Conservation (phyloP, 169 alveolate genomes). For the Perkinsus marinus region DNA sequence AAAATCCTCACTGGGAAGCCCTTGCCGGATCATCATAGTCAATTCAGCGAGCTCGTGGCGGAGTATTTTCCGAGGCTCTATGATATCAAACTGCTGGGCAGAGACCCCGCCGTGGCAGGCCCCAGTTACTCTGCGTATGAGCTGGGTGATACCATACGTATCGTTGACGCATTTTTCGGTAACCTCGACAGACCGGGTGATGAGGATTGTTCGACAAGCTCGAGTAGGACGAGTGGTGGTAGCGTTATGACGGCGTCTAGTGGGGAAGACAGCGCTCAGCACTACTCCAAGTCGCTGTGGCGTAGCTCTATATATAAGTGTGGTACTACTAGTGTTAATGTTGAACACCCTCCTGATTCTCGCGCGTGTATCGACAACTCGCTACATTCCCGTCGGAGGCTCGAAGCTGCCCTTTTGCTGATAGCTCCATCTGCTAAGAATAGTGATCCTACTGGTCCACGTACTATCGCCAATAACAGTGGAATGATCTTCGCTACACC, state of each 20-base stretch:
- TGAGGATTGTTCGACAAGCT: not conserved
- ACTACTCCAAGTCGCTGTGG: not conserved
- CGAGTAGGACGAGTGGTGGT: not conserved
- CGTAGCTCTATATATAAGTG: not conserved
- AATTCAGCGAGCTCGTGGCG: slow-evolving; percentile 29
- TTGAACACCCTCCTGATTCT: not conserved
- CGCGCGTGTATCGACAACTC: not conserved
- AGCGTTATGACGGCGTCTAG: not conserved
- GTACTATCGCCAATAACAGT: not conserved
- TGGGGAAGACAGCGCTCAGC: not conserved
- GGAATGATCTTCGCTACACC: not conserved
- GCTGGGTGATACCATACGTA: not conserved
- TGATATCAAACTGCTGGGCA: slow-evolving; percentile 52
- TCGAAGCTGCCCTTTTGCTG: not conserved
- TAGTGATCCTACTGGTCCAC: not conserved
- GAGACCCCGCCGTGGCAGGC: slow-evolving; percentile 16
- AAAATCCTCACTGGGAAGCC: slow-evolving; percentile 29
- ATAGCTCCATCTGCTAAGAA: not conserved
- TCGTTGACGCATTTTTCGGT: not conserved
- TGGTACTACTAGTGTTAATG: not conserved
- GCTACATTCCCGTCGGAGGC: not conserved
- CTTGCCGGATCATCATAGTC: slow-evolving; percentile 49
- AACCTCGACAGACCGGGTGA: not conserved
- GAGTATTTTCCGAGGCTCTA: slow-evolving; percentile 48
- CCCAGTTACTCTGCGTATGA: not conserved